A percentile compares a stretch with the other conserved stretches of the same genome.
Evolutionary conservation across 768 basidiomycete species (phyloP).

Genomic region (Lactarius pseudohatsudake): DNA sequence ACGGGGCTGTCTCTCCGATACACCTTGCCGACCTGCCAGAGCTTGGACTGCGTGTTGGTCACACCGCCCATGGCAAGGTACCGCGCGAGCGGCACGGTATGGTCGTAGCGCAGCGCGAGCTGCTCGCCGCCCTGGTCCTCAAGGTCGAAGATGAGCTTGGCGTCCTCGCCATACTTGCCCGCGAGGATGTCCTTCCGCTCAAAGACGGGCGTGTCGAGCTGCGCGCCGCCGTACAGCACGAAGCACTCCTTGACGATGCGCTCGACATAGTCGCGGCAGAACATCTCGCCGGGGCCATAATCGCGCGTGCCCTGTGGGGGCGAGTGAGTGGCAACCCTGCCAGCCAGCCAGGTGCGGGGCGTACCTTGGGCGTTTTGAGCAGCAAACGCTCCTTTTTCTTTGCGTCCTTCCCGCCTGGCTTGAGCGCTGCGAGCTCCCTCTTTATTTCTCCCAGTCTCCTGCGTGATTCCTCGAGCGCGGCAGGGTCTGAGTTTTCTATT

Average conservation of each 20-base stretch:
- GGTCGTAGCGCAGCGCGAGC: constrained; percentile 90
- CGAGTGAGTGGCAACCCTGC: constrained; percentile 17
- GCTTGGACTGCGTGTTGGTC: constrained; percentile 69
- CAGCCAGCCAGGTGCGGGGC: constrained; percentile 31
- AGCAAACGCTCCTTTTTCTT: constrained; percentile 67
- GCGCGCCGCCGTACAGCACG: constrained; percentile 82
- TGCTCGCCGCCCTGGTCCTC: constrained; percentile 98
- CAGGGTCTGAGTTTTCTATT: constrained; percentile 51
- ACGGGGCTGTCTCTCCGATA: constrained; percentile 96
- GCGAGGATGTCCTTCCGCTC: constrained; percentile 95
- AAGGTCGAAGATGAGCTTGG: constrained; percentile 96
- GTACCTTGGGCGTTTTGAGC: constrained; percentile 92
- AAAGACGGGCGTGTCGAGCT: constrained; percentile 97
- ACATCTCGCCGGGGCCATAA: constrained; percentile 90
- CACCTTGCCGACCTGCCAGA: constrained; percentile 99
- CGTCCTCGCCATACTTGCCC: constrained; percentile 97
- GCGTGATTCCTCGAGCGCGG: constrained; percentile 57
- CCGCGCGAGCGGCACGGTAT: constrained; percentile 94
- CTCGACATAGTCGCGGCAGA: constrained; percentile 88
- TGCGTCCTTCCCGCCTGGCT: constrained; percentile 45
- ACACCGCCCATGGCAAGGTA: constrained; percentile 95
- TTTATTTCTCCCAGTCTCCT: constrained; percentile 72
- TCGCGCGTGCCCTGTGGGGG: constrained; percentile 82
- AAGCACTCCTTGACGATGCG: constrained; percentile 85
- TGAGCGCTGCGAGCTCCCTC: constrained; percentile 48